Conservation (phyloP, 495 filamentous ascomycete genomes). For the Aspergillus egyptiacus region DNA sequence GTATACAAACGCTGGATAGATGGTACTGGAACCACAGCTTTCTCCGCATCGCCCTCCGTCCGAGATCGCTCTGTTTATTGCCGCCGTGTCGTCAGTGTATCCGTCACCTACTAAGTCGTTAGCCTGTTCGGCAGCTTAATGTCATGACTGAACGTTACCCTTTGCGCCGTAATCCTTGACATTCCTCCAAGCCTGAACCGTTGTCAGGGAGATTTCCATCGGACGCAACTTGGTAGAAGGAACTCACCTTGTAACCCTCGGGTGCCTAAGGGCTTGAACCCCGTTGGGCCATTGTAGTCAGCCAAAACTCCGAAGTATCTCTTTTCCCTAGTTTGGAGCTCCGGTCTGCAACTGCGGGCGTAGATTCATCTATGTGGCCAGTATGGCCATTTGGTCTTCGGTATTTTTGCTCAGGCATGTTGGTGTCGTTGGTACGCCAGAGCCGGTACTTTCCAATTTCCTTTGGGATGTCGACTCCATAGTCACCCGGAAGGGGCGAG, state of each 20-base stretch:
- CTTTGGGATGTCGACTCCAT: slow-evolving; percentile 2
- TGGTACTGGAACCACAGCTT: slow-evolving; percentile 45
- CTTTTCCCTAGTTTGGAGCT: neutral
- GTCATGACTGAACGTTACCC: slow-evolving; percentile 16
- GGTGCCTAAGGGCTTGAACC: slow-evolving; percentile 16
- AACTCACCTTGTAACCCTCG: slow-evolving; percentile 12
- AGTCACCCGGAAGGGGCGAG: neutral
- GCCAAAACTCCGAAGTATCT: slow-evolving; percentile 8
- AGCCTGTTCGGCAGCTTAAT: no score
- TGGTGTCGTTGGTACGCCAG: slow-evolving; percentile 1
- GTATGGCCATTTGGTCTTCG: neutral
- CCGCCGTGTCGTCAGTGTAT: slow-evolving; percentile 46
- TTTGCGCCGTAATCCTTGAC: slow-evolving; percentile 46
- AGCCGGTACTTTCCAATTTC: neutral
- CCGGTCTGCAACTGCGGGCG: neutral
- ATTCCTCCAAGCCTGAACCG: slow-evolving; percentile 20
- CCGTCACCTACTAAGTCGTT: slow-evolving; percentile 44
- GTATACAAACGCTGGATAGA: slow-evolving; percentile 45
- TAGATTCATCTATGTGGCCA: neutral
- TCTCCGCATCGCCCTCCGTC: slow-evolving; percentile 46
- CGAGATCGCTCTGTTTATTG: slow-evolving; percentile 46
- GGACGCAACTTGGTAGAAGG: no score
- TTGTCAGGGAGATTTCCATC: neutral
- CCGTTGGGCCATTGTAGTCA: slow-evolving; percentile 6
- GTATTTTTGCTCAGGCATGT: neutral